phyloP scores from a whole-genome alignment of 1,139 yeast species.

The Protomyces lactucae-debilis region DNA sequence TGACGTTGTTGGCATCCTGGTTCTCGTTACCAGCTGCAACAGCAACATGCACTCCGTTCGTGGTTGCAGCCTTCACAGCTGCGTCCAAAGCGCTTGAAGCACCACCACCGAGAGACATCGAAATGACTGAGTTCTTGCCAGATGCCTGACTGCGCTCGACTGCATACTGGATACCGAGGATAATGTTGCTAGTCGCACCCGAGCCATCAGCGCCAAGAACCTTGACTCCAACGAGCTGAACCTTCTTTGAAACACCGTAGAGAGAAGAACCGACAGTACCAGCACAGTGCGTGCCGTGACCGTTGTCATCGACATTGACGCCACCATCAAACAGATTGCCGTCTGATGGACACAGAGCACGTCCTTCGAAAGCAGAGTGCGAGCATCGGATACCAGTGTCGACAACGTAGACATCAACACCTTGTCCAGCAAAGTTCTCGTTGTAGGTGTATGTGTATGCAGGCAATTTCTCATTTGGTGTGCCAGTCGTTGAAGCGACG shows the following conservation, averaged over 20 bases:
- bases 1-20: constrained; percentile 56
- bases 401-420: constrained; percentile 78
- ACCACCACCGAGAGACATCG: constrained; percentile 61
- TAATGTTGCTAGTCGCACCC: constrained; percentile 48
- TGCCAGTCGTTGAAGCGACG: neutral
- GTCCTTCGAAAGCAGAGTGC: constrained; percentile 80
- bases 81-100: constrained; percentile 50
- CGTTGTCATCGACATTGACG: constrained; percentile 80
- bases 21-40: constrained; percentile 67
- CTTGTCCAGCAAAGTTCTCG: constrained; percentile 79
- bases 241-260: constrained; percentile 62
- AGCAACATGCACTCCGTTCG: constrained; percentile 56
- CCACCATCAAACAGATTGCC: constrained; percentile 80
- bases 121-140: constrained; percentile 42
- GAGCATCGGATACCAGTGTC: constrained; percentile 85
- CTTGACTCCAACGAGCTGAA: constrained; percentile 55
- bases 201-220: constrained; percentile 49
- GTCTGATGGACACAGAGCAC: constrained; percentile 83
- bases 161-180: constrained; percentile 47
- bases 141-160: constrained; percentile 39
- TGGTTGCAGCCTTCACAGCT: constrained; percentile 57
- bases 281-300: constrained; percentile 67
- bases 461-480: constrained; percentile 62
- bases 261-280: constrained; percentile 58
- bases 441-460: constrained; percentile 75